Percentiles rank a stretch among this genome's conserved stretches.
Conservation (phyloP, 345 rosid genomes). For the Pseudoturritis turrita region DNA sequence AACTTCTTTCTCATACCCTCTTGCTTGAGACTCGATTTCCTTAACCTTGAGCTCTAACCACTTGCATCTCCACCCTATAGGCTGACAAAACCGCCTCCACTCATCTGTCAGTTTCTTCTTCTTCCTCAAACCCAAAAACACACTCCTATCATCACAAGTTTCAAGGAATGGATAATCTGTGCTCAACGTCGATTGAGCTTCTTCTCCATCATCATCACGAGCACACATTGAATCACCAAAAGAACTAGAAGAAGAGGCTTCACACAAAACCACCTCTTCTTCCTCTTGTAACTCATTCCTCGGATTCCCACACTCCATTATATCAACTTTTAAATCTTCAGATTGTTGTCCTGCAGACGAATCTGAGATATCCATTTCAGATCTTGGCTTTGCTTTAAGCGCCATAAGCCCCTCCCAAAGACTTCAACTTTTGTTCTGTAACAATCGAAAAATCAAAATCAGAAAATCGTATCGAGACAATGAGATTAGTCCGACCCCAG, state of each 20-base stretch:
- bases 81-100: slow-evolving; percentile 59
- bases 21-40: slow-evolving; percentile 50
- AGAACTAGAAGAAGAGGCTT: slow-evolving; percentile 69
- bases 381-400: slow-evolving; percentile 28
- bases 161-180: slow-evolving; percentile 26
- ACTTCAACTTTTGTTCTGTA: background rate
- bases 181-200: slow-evolving; percentile 45
- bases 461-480: background rate
- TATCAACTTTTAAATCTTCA: slow-evolving; percentile 41
- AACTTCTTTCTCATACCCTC: slow-evolving; percentile 52
- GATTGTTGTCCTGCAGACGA: slow-evolving; percentile 1
- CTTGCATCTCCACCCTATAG: slow-evolving; percentile 71
- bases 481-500: background rate
- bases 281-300: slow-evolving; percentile 10
- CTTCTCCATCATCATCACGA: slow-evolving; percentile 49
- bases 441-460: background rate
- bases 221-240: slow-evolving; percentile 53
- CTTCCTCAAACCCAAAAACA: slow-evolving; percentile 40
- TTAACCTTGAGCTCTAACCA: slow-evolving; percentile 67
- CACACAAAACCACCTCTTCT: slow-evolving; percentile 36
- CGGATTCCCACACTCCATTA: slow-evolving; percentile 32
- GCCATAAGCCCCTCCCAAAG: slow-evolving; percentile 21
- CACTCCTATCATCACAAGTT: background rate
- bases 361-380: slow-evolving; percentile 22
- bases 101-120: slow-evolving; percentile 56